These are phyloP conservation scores for Cryphonectria carpinicola DNA, from an alignment of 2,329 filamentous ascomycete species.

Conservation along the genomic window DNA sequence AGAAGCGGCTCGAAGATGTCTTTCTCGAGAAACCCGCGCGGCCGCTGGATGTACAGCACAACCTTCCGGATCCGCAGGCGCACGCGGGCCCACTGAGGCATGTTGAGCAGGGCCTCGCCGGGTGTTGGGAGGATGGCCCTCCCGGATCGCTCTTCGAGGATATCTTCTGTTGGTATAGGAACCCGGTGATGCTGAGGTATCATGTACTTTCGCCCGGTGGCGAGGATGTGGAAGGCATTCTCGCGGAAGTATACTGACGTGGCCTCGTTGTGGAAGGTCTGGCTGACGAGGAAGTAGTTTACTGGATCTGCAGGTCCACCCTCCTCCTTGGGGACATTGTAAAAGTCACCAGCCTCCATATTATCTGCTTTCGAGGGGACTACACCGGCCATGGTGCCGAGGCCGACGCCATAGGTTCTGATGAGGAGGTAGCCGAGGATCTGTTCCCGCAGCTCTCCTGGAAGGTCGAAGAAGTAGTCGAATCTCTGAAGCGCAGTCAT, in stretches of 20 bases:
- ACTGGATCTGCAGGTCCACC: background rate
- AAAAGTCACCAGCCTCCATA: background rate
- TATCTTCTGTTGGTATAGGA: background rate
- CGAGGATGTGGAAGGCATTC: constrained; percentile 35
- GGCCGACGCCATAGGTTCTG: constrained; percentile 30
- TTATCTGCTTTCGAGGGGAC: background rate
- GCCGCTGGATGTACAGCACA: constrained; percentile 32
- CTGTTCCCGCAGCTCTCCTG: constrained; percentile 36
- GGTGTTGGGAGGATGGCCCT: constrained; percentile 5
- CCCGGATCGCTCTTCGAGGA: background rate
- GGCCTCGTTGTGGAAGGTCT: constrained; percentile 32
- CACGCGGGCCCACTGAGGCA: constrained; percentile 8
- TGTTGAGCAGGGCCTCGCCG: constrained; percentile 11
- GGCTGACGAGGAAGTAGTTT: constrained; percentile 27
- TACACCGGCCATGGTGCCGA: constrained; percentile 19
- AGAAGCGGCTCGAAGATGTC: constrained; percentile 32
- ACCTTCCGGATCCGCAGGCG: constrained; percentile 31
- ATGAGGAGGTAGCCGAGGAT: constrained; percentile 35
- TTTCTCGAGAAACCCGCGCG: constrained; percentile 30
- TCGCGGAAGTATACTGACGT: constrained; percentile 36
- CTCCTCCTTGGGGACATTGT: background rate
- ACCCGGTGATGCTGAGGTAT: background rate
- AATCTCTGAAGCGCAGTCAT: constrained; percentile 24
- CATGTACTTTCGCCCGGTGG: constrained; percentile 12
- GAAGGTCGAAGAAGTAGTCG: constrained; percentile 37